Evolutionary conservation across 768 basidiomycete species (phyloP).

Genomic region (Lactarius deliciosus): DNA sequence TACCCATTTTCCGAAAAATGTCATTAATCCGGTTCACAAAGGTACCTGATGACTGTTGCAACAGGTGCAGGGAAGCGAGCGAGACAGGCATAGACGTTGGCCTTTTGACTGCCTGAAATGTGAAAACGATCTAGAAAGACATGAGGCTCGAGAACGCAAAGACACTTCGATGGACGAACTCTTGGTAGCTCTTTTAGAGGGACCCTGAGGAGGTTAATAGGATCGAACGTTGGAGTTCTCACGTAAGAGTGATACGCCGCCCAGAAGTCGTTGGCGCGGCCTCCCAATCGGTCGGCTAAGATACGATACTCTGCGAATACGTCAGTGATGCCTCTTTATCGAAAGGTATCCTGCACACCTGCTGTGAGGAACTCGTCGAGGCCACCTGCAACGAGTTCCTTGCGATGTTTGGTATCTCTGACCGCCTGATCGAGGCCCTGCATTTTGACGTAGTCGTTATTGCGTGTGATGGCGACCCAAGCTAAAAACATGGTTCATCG

Average conservation of each 20-base stretch:
- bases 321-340: not conserved
- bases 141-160: not conserved
- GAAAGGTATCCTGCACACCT: slow-evolving; percentile 43
- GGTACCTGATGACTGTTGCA: slow-evolving; percentile 49
- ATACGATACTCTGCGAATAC: slow-evolving; percentile 15
- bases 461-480: slow-evolving; percentile 71
- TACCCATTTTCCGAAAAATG: slow-evolving; percentile 54
- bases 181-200: slow-evolving; percentile 25
- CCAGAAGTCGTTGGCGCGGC: slow-evolving; percentile 24
- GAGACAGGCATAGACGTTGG: slow-evolving; percentile 29
- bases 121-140: slow-evolving; percentile 26
- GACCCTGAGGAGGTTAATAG: slow-evolving; percentile 8
- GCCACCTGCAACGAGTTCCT: slow-evolving; percentile 72
- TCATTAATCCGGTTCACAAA: slow-evolving; percentile 51
- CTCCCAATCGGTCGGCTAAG: slow-evolving; percentile 25
- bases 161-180: not conserved
- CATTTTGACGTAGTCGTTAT: slow-evolving; percentile 59
- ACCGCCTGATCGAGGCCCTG: slow-evolving; percentile 66
- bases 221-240: not conserved
- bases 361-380: slow-evolving; percentile 34
- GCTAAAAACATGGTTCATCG: slow-evolving; percentile 35
- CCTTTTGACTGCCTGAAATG: slow-evolving; percentile 28
- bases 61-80: slow-evolving; percentile 45
- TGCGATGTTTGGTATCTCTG: slow-evolving; percentile 52
- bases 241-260: not conserved